phyloP scores from a whole-genome alignment of 2,329 filamentous ascomycete species.

The Monilinia aucupariae region DNA sequence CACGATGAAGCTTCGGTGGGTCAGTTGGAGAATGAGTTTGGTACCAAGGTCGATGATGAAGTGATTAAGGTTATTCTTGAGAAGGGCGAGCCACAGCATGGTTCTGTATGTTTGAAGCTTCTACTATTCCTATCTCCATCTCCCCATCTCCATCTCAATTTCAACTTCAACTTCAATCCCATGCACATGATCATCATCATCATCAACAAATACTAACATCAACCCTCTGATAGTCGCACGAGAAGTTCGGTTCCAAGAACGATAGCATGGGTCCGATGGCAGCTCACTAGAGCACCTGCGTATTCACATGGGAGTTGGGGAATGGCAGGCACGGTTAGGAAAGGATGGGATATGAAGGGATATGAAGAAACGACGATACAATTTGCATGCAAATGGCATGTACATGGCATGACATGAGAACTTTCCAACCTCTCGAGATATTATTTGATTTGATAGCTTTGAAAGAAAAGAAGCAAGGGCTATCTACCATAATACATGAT shows the following conservation, averaged over 20 bases:
- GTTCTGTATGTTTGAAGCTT: conserved; percentile 49
- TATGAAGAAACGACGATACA: conserved; percentile 6
- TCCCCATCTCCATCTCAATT: conserved; percentile 5
- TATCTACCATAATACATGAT: not conserved
- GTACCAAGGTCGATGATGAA: conserved; percentile 71
- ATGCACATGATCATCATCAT: not conserved
- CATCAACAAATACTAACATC: conserved; percentile 18
- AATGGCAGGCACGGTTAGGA: conserved; percentile 6
- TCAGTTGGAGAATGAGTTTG: conserved; percentile 79
- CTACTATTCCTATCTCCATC: too few species aligned
- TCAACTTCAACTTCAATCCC: not conserved
- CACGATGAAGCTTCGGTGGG: conserved; percentile 70
- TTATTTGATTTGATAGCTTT: not conserved
- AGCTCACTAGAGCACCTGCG: conserved; percentile 28
- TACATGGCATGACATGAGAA: not conserved
- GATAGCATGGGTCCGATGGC: conserved; percentile 30
- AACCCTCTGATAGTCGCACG: conserved; percentile 29
- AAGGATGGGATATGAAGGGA: conserved; percentile 3
- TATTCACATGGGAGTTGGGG: conserved; percentile 4
- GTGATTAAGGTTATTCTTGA: conserved; percentile 77
- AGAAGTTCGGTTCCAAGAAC: conserved; percentile 36
- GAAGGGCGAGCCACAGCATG: conserved; percentile 63
- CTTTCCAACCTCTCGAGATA: not conserved
- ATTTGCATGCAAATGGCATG: not conserved
- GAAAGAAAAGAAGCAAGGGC: not conserved